phyloP scores from a whole-genome alignment of 495 filamentous ascomycete genomes.

The Daldinia concentrica region DNA sequence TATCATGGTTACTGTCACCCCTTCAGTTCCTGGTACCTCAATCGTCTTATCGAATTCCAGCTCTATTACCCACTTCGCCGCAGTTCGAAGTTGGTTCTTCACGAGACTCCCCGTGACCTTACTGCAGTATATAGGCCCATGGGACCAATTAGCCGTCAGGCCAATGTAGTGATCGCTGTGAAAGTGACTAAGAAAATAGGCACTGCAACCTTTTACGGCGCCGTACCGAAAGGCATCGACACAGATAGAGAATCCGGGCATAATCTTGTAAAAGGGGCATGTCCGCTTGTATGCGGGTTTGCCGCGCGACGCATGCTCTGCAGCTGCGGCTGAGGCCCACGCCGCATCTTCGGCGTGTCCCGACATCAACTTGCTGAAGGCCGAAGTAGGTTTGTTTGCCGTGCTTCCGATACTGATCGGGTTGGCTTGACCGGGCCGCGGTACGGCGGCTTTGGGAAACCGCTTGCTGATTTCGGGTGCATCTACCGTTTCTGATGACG shows the following conservation, averaged over 20 bases:
- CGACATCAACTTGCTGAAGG: conserved; percentile 92
- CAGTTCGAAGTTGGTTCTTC: conserved; percentile 82
- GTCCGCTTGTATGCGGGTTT: conserved; percentile 88
- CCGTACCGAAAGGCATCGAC: conserved; percentile 98
- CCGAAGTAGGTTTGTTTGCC: conserved; percentile 61
- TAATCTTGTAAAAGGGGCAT: conserved; percentile 98
- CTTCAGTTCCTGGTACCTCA: conserved; percentile 80
- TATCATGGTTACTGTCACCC: conserved; percentile 92
- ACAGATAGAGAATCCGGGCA: conserved; percentile 89
- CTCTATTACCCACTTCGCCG: conserved; percentile 84
- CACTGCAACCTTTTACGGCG: conserved; percentile 87
- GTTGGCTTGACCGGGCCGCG: conserved; percentile 78
- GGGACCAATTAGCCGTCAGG: conserved; percentile 84
- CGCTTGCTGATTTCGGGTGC: conserved; percentile 58
- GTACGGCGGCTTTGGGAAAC: conserved; percentile 72
- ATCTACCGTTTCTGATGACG: conserved; percentile 45
- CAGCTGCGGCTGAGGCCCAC: conserved; percentile 86
- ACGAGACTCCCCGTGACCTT: conserved; percentile 91
- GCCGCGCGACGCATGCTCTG: conserved; percentile 80
- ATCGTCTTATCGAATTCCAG: conserved; percentile 85
- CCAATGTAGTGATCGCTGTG: conserved; percentile 98
- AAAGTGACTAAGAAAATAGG: conserved; percentile 98
- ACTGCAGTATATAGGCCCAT: conserved; percentile 97
- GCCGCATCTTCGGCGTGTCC: conserved; percentile 88
- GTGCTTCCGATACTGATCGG: conserved; percentile 67